Base-by-base conservation (phyloP, 2,329 filamentous ascomycete genomes). In the Lomentospora prolificans region DNA sequence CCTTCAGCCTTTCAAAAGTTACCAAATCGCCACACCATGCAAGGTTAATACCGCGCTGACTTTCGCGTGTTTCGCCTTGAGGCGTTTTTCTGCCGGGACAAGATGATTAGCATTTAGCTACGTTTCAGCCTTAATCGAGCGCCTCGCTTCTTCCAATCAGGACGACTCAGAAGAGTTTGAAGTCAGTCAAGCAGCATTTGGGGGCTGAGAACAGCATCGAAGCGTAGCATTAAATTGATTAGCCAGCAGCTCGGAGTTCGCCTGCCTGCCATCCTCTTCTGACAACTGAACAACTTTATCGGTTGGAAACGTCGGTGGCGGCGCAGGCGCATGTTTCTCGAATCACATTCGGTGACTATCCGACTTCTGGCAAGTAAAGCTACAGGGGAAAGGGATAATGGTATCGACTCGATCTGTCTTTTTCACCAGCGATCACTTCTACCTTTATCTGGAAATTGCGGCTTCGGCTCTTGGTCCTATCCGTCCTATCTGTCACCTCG, bases 191-290 rank as follows among this genome's bases (percentile, higher is more conserved):
- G 6, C 44, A 50, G 22, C 44, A 10, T 50, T 27, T 50, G 6
- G 5, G 64, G 58, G 55, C 76, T 71, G 7, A 76, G 65, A 3
- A 73, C 70, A 52, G 71, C 67, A 56, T 75, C 68, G 55, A 75
- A 75, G 1, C 64, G 62, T 46, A 74, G 62, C 4, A 65, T 65
- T 60, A 62, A 64, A 51, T 60, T 61, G 27, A 68, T n/a, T n/a
- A n/a, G n/a, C 57, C 17, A 65, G 57, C 31, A 66, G 60, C n/a
- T 54, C 50, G 1, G 58, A 57, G 10, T 60, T 57, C 4, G 56
- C 51, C 22, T 57, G 33, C 2, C 59, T 59, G 33, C 63, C 63
- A 55, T 67, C 64, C 27, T 65, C 61, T 44, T 61, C 61, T 55
- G 62, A 61, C 33, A 65, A 51, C 8, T 65, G 64, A 9, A 63